Evolutionary conservation across 1,284 basidiomycete species (phyloP), one percentile per base, ranked within the genome.

Genomic region (Malassezia furfur): DNA sequence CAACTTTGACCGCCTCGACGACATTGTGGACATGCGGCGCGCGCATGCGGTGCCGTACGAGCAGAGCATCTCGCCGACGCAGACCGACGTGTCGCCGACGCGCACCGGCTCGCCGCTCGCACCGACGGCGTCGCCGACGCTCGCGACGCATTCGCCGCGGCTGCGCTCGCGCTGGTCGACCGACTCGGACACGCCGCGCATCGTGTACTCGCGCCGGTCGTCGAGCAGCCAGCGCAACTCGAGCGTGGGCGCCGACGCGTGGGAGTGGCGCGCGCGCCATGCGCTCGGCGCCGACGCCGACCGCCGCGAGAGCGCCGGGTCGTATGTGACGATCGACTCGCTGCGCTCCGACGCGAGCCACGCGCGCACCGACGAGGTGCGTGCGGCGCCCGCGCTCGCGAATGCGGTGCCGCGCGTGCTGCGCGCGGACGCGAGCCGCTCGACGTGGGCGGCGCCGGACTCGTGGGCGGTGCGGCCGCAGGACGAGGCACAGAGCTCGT

Each of bases 1-100:
- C 47, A 83, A 91, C 63, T 78, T 91, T 39, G 81, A 85, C 31
- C 79, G 83, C 56, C 88, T 94, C 80, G 85, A 87, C 46, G 89
- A 86, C 30, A 88, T 93, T 70, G 79, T 93, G 62, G 80, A 51
- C 36, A 28, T 19, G 12, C n/a, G 34, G 12, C 73, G 75, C 60
- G 40, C 61, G 55, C 15, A n/a, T 1, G 5, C 6, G 9, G 17
- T n/a, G 32, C 19, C 19, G 14, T 19, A 28, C 3, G n/a, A 14
- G 15, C 15, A 11, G 15, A 47, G 35, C 25, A 47, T n/a, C n/a
- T 36, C 45, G 30, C 45, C 31, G 12, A 34, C 45, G 45, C 31
- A 17, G 21, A 12, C 14, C 6, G 15, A 25, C 15, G 2, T 4
- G 14, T 9, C 25, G 28, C 30, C 11, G 25, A 19, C n/a, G 3